Percentiles rank a stretch among this genome's conserved stretches.
These are phyloP conservation scores for Geotrichum ghanense DNA, from an alignment of 805 yeast species.

Conservation along the genomic window DNA sequence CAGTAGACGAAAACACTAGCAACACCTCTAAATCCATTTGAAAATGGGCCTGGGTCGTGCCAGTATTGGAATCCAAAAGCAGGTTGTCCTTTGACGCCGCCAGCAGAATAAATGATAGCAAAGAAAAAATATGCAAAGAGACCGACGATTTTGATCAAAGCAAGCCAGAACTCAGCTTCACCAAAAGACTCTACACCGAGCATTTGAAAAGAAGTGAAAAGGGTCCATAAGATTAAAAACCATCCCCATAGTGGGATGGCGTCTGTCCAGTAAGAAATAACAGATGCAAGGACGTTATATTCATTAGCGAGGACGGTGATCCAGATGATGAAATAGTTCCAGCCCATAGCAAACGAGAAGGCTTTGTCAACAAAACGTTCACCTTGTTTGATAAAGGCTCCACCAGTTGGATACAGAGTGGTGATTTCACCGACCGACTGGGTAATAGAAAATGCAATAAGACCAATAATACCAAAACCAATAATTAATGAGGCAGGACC, in stretches of 20 bases:
- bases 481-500: constrained; percentile 42
- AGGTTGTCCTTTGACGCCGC: constrained; percentile 40
- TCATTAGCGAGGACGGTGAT: constrained; percentile 38
- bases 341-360: constrained; percentile 37
- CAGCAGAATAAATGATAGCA: constrained; percentile 43
- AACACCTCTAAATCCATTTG: constrained; percentile 35
- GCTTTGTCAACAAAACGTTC: constrained; percentile 36
- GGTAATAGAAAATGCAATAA: constrained; percentile 42
- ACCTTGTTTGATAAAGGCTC: constrained; percentile 40
- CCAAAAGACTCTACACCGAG: constrained; percentile 46
- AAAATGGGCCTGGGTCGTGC: constrained; percentile 40
- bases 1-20: constrained; percentile 48
- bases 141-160: constrained; percentile 45
- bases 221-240: constrained; percentile 40
- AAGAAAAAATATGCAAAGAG: constrained; percentile 45
- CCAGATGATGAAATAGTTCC: constrained; percentile 40
- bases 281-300: constrained; percentile 34
- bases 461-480: constrained; percentile 38
- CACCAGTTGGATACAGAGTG: constrained; percentile 41
- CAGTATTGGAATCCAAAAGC: constrained; percentile 51
- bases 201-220: constrained; percentile 34
- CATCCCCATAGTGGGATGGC: constrained; percentile 36
- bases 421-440: constrained; percentile 45
- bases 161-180: constrained; percentile 52
- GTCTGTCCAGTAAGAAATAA: constrained; percentile 36